Conservation (phyloP, 257 asterid species). For the Gentiana macrophylla region DNA sequence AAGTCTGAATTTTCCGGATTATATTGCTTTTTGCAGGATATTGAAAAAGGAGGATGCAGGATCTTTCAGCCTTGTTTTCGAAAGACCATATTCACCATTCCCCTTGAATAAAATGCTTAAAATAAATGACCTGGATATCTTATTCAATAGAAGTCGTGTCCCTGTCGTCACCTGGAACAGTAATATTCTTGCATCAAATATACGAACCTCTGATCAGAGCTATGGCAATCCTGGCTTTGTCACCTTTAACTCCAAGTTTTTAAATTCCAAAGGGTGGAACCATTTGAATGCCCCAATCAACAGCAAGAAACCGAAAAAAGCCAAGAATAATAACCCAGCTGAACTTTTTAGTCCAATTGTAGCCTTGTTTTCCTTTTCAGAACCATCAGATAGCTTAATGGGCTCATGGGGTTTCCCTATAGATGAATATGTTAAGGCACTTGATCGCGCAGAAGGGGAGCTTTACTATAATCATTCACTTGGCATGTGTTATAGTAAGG, state of each 20-base stretch:
- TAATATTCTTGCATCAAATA: constrained; percentile 33
- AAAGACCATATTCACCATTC: constrained; percentile 82
- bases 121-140: constrained; percentile 48
- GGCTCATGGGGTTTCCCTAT: constrained; percentile 89
- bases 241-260: constrained; percentile 59
- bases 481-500: constrained; percentile 94
- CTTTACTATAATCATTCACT: constrained; percentile 81
- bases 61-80: constrained; percentile 74
- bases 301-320: constrained; percentile 14
- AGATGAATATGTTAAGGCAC: constrained; percentile 76
- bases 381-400: constrained; percentile 59
- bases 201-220: constrained; percentile 32
- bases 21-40: constrained; percentile 43
- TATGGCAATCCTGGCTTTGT: constrained; percentile 73
- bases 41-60: constrained; percentile 53
- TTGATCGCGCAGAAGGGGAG: constrained; percentile 77
- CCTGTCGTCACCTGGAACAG: constrained; percentile 76
- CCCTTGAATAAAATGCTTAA: constrained; percentile 66
- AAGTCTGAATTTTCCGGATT: constrained; percentile 3
- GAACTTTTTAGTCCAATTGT: constrained; percentile 62
- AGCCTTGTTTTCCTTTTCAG: constrained; percentile 50
- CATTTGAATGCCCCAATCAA: constrained; percentile 36
- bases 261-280: constrained; percentile 64
- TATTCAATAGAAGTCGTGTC: constrained; percentile 74
- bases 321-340: constrained; percentile 25